phyloP scores from a whole-genome alignment of 768 basidiomycete genomes.

The Floccularia luteovirens region DNA sequence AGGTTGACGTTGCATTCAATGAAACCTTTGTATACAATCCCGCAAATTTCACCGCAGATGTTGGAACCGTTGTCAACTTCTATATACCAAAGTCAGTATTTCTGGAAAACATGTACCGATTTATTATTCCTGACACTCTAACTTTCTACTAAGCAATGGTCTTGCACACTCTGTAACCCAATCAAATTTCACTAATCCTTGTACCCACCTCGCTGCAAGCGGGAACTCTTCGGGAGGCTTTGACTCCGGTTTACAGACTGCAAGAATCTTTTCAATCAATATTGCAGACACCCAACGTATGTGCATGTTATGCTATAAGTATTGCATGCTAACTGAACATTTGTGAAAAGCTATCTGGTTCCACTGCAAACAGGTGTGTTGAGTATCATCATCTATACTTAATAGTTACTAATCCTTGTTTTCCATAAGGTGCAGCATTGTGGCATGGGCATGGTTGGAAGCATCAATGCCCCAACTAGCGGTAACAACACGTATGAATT shows the following conservation, averaged over 20 bases:
- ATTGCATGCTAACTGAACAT: not conserved
- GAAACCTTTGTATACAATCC: constrained; percentile 35
- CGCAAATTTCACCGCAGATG: constrained; percentile 35
- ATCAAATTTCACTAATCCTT: constrained; percentile 45
- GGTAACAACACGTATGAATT: constrained; percentile 33
- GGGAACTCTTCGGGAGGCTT: constrained; percentile 33
- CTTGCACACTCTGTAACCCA: constrained; percentile 48
- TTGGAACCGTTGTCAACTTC: constrained; percentile 43
- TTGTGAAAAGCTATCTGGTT: constrained; percentile 42
- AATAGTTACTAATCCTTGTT: not conserved
- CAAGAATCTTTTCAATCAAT: constrained; percentile 34
- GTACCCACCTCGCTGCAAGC: constrained; percentile 34
- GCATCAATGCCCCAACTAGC: constrained; percentile 39
- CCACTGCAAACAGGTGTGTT: constrained; percentile 38
- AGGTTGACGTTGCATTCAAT: constrained; percentile 37
- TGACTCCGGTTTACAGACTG: constrained; percentile 39
- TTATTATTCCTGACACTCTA: not conserved
- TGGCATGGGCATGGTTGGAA: constrained; percentile 42
- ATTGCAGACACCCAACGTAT: constrained; percentile 40
- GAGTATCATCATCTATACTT: not conserved
- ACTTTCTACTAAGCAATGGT: constrained; percentile 4
- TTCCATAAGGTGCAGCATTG: constrained; percentile 31
- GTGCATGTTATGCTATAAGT: constrained; percentile 10
- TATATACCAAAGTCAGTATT: constrained; percentile 38
- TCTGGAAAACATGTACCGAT: too few species aligned